Evolutionary conservation across 495 filamentous ascomycete species (phyloP).

Genomic region (Staphylotrichum tortipilum): DNA sequence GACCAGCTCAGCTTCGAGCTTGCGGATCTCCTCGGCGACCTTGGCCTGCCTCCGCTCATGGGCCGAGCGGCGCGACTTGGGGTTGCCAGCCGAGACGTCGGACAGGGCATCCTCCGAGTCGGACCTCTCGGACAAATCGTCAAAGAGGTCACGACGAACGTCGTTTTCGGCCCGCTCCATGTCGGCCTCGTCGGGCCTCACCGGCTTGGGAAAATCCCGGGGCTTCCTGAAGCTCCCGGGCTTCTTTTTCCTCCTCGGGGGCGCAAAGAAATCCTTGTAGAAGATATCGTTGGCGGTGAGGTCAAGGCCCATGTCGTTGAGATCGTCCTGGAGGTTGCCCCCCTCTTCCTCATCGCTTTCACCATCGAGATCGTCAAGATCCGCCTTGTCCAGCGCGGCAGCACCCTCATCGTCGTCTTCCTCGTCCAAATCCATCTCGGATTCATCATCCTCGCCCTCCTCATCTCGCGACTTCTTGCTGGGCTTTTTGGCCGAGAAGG

Average conservation of each 20-base stretch:
- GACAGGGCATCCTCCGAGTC: slow-evolving; percentile 48
- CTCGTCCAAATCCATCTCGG: slow-evolving; percentile 13
- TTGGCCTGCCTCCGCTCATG: slow-evolving; percentile 82
- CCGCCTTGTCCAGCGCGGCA: slow-evolving; percentile 11
- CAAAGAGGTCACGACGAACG: slow-evolving; percentile 86
- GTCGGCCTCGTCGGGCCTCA: slow-evolving; percentile 46
- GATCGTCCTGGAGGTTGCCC: slow-evolving; percentile 41
- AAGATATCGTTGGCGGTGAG: slow-evolving; percentile 75
- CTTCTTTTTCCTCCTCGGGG: slow-evolving; percentile 60
- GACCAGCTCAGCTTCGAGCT: slow-evolving; percentile 79
- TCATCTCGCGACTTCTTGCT: slow-evolving; percentile 10
- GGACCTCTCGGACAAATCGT: slow-evolving; percentile 59
- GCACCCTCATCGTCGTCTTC: slow-evolving; percentile 38
- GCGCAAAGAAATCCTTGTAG: slow-evolving; percentile 86
- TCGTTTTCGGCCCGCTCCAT: slow-evolving; percentile 82
- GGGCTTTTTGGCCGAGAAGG: slow-evolving; percentile 31
- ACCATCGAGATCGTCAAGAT: slow-evolving; percentile 27
- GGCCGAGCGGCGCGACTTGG: slow-evolving; percentile 54
- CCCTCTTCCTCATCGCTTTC: slow-evolving; percentile 57
- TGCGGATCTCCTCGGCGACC: slow-evolving; percentile 79
- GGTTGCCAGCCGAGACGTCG: slow-evolving; percentile 47
- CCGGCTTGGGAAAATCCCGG: slow-evolving; percentile 7
- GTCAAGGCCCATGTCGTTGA: slow-evolving; percentile 41
- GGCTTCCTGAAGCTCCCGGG: slow-evolving; percentile 30
- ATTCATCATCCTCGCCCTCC: slow-evolving; percentile 10